Base-by-base conservation (phyloP, 2,329 filamentous ascomycete species). In the Aspergillus carbonarius region DNA sequence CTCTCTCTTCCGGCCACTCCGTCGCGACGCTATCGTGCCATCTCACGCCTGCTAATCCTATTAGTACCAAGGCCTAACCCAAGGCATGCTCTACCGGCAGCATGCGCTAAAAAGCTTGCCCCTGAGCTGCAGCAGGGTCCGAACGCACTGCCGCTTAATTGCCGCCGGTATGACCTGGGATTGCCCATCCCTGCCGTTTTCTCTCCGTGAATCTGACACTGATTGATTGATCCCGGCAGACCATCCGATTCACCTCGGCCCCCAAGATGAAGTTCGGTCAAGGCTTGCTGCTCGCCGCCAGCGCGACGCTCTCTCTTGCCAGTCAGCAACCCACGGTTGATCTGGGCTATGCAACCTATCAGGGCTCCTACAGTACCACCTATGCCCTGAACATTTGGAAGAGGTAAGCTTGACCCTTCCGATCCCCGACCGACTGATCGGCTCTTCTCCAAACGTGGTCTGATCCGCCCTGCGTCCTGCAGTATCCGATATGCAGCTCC, bases 291-390 rank as follows among this genome's bases (percentile, higher is more conserved):
- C 32, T 59, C 23, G 57, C 20, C n/a, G 23, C 20, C 35, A 49
- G 35, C 46, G 47, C 46, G 27, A 25, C n/a, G n/a, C 27, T 30
- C 25, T 30, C 44, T 25, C 12, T 10, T 7, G 44, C 44, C 44
- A 48, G 9, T 13, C 27, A 18, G 18, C 34, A 12, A 10, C 63
- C 60, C 6, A 55, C 57, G 10, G 78, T 82, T 20, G 74, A 82
- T 61, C 65, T 82, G 1, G 79, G 74, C 8, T 83, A 83, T 57
- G 73, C 73, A 8, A 68, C 70, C 18, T 83, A 83, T 60, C 67
- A 77, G 59, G 81, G 81, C 9, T 71, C 68, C 34, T 70, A 75
- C 40, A 74, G 82, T 60, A 18, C 67, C 4, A 70, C 72, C 0
- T 74, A 68, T 9, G 71, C 72, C 2, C 51, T 82, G 9, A 81